phyloP scores from a whole-genome alignment of 108 stramenopile genomes.

The Licmophora abbreviata region DNA sequence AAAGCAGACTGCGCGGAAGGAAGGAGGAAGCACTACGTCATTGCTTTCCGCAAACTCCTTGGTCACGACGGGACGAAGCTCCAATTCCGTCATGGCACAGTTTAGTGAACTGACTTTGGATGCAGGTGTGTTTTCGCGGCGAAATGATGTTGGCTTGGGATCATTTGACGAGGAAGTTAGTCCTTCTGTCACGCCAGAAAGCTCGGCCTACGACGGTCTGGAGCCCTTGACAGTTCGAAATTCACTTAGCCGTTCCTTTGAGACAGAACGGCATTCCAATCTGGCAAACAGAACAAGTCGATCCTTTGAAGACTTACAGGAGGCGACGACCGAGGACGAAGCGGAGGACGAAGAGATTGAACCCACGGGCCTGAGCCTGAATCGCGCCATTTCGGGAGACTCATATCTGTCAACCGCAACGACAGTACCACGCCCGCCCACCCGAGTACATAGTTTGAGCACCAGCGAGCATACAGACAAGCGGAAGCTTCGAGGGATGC shows the following conservation, averaged over 20 bases:
- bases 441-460: too few species aligned
- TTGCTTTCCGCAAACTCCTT: background rate
- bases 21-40: background rate
- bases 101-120: conserved; percentile 2
- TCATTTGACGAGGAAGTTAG: background rate
- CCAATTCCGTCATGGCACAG: conserved; percentile 2
- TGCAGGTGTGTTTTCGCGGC: background rate
- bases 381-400: too few species aligned
- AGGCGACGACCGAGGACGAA: background rate
- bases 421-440: too few species aligned
- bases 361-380: background rate
- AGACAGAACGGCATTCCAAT: too few species aligned
- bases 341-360: background rate
- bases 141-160: background rate
- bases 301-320: background rate
- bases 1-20: background rate
- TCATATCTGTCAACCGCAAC: too few species aligned
- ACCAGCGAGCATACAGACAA: too few species aligned
- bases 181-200: background rate
- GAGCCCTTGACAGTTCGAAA: too few species aligned
- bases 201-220: background rate
- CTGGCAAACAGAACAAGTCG: too few species aligned
- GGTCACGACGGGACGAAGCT: background rate
- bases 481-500: background rate
- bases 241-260: too few species aligned